Evolutionary conservation across 345 rosid genomes (phyloP).

Genomic region (Eucalyptus globulus): DNA sequence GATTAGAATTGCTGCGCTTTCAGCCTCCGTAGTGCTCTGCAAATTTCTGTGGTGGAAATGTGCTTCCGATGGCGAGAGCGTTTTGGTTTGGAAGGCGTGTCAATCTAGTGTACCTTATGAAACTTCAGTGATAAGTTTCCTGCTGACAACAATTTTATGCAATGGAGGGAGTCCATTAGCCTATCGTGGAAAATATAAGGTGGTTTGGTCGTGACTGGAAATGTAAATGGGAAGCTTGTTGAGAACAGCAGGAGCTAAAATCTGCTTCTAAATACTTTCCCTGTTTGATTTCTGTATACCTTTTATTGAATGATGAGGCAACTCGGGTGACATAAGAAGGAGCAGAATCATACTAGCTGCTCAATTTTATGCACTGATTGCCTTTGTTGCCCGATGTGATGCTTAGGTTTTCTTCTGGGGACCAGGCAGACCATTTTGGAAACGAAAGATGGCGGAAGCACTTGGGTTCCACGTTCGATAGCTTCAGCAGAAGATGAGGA

Average conservation of each 20-base stretch:
- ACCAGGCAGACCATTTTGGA: conserved; percentile 88
- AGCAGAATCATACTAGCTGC: background rate
- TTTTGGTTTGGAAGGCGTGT: background rate
- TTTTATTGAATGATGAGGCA: background rate
- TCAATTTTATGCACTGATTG: background rate
- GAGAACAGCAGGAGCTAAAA: background rate
- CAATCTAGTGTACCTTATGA: background rate
- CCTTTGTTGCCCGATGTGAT: background rate
- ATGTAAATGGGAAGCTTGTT: background rate
- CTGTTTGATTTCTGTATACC: background rate
- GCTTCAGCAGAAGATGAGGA: conserved; percentile 95
- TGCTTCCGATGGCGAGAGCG: background rate
- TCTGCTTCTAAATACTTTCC: background rate
- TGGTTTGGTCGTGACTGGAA: background rate
- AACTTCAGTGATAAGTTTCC: background rate
- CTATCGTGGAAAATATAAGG: background rate
- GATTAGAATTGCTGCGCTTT: background rate
- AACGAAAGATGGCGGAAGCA: conserved; percentile 76
- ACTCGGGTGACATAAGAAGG: background rate
- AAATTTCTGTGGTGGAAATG: background rate
- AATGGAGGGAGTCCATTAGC: background rate
- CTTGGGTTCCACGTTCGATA: conserved; percentile 75
- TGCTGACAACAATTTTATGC: background rate
- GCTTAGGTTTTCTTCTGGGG: conserved; percentile 65
- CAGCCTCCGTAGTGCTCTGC: background rate